Evolutionary conservation across 2,329 filamentous ascomycete genomes (phyloP).

Genomic region (Apiospora marii): DNA sequence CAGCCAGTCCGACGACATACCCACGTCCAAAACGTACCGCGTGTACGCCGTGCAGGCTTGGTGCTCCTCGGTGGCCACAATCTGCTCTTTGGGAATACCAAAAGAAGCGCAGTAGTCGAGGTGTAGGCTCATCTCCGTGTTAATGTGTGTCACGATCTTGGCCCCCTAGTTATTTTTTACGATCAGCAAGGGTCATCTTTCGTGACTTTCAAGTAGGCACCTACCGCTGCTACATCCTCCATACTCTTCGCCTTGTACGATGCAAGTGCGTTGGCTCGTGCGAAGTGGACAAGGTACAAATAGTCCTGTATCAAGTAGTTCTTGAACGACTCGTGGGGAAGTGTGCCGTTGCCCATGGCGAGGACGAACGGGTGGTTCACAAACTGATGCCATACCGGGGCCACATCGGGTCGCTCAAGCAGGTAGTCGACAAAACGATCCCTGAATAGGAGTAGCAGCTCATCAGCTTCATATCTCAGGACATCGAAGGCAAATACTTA

Average conservation of each 20-base stretch:
- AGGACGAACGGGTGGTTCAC: slow-evolving; percentile 85
- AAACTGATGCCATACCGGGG: slow-evolving; percentile 75
- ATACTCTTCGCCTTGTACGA: slow-evolving; percentile 84
- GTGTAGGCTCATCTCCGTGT: slow-evolving; percentile 82
- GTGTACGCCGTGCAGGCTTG: slow-evolving; percentile 75
- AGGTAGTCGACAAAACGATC: slow-evolving; percentile 87
- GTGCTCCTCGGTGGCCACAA: slow-evolving; percentile 77
- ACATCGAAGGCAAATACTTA: slow-evolving; percentile 42
- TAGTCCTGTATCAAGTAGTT: slow-evolving; percentile 93
- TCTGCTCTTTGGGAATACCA: slow-evolving; percentile 75
- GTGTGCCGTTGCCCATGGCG: slow-evolving; percentile 75
- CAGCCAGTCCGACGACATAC: slow-evolving; percentile 86
- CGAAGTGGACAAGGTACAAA: slow-evolving; percentile 89
- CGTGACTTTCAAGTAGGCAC: slow-evolving; percentile 35
- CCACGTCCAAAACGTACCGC: slow-evolving; percentile 86
- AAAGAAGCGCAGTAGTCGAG: slow-evolving; percentile 83
- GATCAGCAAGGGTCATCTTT: background rate
- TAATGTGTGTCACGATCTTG: slow-evolving; percentile 77
- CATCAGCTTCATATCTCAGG: background rate
- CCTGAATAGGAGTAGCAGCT: slow-evolving; percentile 46
- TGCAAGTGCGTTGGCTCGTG: slow-evolving; percentile 83
- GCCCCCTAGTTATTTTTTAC: slow-evolving; percentile 56
- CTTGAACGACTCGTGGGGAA: slow-evolving; percentile 82
- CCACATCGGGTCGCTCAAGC: slow-evolving; percentile 77
- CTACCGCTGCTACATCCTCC: slow-evolving; percentile 74